These are phyloP conservation scores for Entrophospora sp. DNA, from an alignment of 192 early-diverging fungal genomes.

Conservation along the genomic window DNA sequence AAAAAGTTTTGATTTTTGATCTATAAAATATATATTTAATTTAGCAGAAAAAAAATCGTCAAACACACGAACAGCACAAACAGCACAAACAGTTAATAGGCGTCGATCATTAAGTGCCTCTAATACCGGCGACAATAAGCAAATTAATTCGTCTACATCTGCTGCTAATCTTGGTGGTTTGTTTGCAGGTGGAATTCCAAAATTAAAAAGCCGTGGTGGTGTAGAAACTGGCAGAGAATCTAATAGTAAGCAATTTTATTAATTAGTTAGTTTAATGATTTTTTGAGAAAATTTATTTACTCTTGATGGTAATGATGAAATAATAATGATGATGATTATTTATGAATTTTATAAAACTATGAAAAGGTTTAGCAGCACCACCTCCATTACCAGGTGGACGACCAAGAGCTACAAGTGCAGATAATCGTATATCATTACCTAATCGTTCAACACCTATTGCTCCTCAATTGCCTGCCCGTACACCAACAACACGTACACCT, in stretches of 20 bases:
- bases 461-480: not conserved
- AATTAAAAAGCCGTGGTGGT: conserved; percentile 39
- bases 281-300: too few species aligned
- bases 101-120: conserved; percentile 25
- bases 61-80: too few species aligned
- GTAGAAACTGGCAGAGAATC: conserved; percentile 20
- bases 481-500: not conserved
- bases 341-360: too few species aligned
- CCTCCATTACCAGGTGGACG: conserved; percentile 18
- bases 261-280: too few species aligned
- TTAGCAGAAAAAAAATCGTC: too few species aligned
- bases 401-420: conserved; percentile 12
- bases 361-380: conserved; percentile 16
- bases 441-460: not conserved
- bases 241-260: too few species aligned
- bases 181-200: conserved; percentile 64
- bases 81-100: conserved; percentile 9
- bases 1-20: too few species aligned
- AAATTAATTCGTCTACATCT: too few species aligned
- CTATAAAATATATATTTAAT: too few species aligned
- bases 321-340: too few species aligned
- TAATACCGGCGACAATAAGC: conserved; percentile 22
- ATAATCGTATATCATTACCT: not conserved
- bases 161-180: conserved; percentile 46
- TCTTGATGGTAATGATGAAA: too few species aligned